Conservation (phyloP, 108 stramenopile genomes). For the Nitzschia inconspicua region DNA sequence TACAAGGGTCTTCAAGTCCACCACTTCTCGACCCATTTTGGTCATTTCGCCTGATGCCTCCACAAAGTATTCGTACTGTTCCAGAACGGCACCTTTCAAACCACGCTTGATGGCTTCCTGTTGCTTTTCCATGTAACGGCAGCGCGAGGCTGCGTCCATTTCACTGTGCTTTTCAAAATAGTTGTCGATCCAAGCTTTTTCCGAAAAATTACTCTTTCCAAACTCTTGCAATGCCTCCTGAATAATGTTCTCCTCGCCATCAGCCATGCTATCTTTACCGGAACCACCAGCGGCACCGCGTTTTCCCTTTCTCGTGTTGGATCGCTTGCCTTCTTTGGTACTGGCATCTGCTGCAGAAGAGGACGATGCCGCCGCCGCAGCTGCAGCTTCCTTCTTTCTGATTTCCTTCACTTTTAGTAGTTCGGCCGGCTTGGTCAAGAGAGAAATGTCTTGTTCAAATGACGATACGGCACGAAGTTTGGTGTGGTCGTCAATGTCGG, state of each 20-base stretch:
- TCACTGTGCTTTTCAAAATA: conserved; percentile 70
- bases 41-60: conserved; percentile 88
- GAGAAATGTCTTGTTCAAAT: conserved; percentile 10
- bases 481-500: conserved; percentile 31
- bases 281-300: conserved; percentile 1
- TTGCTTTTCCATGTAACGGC: conserved; percentile 63
- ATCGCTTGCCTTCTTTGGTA: conserved; percentile 13
- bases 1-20: conserved; percentile 58
- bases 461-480: conserved; percentile 23
- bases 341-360: neutral
- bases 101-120: conserved; percentile 73
- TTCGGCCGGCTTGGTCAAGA: conserved; percentile 11
- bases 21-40: conserved; percentile 81
- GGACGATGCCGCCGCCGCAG: neutral
- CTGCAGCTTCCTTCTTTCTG: conserved; percentile 1
- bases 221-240: conserved; percentile 47
- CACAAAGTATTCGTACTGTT: conserved; percentile 88
- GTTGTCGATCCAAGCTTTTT: conserved; percentile 63
- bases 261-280: conserved; percentile 14
- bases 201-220: conserved; percentile 50
- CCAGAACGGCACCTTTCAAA: conserved; percentile 76
- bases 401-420: conserved; percentile 6
- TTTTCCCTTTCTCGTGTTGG: conserved; percentile 15
- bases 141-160: conserved; percentile 44
- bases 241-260: conserved; percentile 17